These are phyloP conservation scores for Teunomyces atbi DNA, from an alignment of 805 yeast species.

Conservation along the genomic window DNA sequence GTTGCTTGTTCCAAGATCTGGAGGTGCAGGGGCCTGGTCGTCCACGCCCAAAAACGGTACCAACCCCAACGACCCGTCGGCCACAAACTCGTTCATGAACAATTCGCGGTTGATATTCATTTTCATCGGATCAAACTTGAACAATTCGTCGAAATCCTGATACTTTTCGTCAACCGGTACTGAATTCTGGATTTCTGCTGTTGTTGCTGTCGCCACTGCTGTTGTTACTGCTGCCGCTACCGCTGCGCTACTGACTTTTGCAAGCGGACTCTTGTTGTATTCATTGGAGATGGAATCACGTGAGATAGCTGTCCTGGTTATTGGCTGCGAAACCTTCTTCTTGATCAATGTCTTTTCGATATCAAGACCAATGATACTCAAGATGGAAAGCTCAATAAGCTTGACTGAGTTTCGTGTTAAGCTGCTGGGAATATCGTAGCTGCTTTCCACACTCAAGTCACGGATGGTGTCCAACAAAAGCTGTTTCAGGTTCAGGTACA, in stretches of 20 bases:
- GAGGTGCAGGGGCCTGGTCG: slow-evolving; percentile 15
- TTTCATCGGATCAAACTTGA: slow-evolving; percentile 41
- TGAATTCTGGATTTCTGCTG: too few species aligned
- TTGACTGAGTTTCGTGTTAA: slow-evolving; percentile 56
- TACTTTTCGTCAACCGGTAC: not conserved
- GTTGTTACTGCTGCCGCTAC: not conserved
- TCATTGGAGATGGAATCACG: slow-evolving; percentile 14
- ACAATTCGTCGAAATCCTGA: slow-evolving; percentile 10
- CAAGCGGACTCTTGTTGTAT: slow-evolving; percentile 3
- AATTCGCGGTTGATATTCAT: slow-evolving; percentile 27
- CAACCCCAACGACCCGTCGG: slow-evolving; percentile 76
- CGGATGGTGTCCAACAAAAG: slow-evolving; percentile 51
- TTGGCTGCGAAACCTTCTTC: slow-evolving; percentile 19
- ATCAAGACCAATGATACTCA: slow-evolving; percentile 59
- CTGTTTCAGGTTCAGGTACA: slow-evolving; percentile 66
- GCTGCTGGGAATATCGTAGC: slow-evolving; percentile 57
- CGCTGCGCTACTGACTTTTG: not conserved
- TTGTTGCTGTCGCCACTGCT: not conserved
- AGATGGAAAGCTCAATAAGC: slow-evolving; percentile 57
- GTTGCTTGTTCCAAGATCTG: not conserved
- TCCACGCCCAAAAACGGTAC: slow-evolving; percentile 60
- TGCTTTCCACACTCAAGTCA: slow-evolving; percentile 51
- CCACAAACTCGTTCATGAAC: slow-evolving; percentile 58
- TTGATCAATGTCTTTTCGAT: slow-evolving; percentile 18
- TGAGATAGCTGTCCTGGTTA: slow-evolving; percentile 23